phyloP scores from a whole-genome alignment of 2,329 filamentous ascomycete species.

The Diaporthe sp. region DNA sequence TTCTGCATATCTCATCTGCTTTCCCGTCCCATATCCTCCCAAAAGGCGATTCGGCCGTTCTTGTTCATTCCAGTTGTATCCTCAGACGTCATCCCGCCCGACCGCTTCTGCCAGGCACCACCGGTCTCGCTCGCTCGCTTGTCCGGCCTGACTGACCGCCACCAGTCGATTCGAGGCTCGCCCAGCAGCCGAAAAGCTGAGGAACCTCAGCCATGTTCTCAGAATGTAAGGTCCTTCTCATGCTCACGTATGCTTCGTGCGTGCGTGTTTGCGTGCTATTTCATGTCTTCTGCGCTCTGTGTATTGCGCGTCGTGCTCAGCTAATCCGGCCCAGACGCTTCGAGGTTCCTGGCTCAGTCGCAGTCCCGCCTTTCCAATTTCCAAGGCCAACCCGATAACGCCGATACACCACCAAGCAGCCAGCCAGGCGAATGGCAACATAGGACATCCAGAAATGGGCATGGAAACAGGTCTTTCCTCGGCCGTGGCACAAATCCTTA shows the following conservation, averaged over 20 bases:
- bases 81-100: conserved; percentile 34
- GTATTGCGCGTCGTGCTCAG: background rate
- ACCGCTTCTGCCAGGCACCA: conserved; percentile 6
- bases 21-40: background rate
- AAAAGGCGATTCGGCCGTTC: conserved; percentile 15
- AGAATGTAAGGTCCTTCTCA: conserved; percentile 78
- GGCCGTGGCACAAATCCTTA: conserved; percentile 77
- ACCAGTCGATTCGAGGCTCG: conserved; percentile 19
- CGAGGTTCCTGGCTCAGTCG: conserved; percentile 94
- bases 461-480: conserved; percentile 57
- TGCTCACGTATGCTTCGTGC: background rate
- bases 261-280: background rate
- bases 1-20: conserved; percentile 4
- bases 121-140: background rate
- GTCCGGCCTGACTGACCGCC: conserved; percentile 18
- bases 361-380: conserved; percentile 88
- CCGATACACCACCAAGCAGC: conserved; percentile 52
- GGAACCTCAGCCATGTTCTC: conserved; percentile 76
- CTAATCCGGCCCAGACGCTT: conserved; percentile 78
- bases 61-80: background rate
- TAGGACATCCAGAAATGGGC: conserved; percentile 45
- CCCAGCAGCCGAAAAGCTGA: conserved; percentile 28
- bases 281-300: background rate
- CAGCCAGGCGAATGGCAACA: conserved; percentile 53
- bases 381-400: conserved; percentile 65